Evolutionary conservation across 1,284 basidiomycete genomes (phyloP), one percentile per base, ranked within the genome.

Genomic region (Amylostereum areolatum): DNA sequence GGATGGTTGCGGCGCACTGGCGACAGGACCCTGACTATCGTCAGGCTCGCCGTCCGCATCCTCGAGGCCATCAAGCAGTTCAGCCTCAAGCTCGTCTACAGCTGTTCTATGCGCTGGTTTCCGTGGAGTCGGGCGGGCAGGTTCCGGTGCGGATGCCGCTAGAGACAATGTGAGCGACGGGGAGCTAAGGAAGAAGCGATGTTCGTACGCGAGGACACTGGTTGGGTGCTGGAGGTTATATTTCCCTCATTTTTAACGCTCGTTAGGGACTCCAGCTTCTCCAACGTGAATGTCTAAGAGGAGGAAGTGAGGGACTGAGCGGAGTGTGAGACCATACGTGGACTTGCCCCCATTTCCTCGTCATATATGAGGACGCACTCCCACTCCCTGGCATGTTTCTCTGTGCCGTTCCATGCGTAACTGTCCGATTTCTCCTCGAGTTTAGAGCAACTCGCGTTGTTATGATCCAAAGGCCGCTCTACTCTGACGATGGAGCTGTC

Each of bases 351-450:
- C 44, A 75, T 70, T 48, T 80, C 81, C 57, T 86, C 84, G 59
- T 90, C 86, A 59, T 81, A 89, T 43, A 89, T 83, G 43, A 90
- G 67, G 5, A 89, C 77, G 55, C 87, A 90, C 43, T 89, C 85
- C 54, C 73, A 72, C 41, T 88, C 83, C 58, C 80, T 84, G 3
- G 81, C 72, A 2, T 73, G 63, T 4, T 68, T 68, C 57, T 84
- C 83, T 7, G 61, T 59, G 6, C 86, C 86, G 35, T 64, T 67
- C 56, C 82, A 89, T 32, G 75, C 59, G 56, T 78, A 72, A n/a
- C 65, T 71, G 48, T 85, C 83, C 24, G 71, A 77, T n/a, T 70
- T 50, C 60, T 62, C 50, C 35, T 9, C 11, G 25, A 3, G 47
- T 48, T 39, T 43, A 50, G 28, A 50, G 28, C 24, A 30, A 11